phyloP scores from a whole-genome alignment of 169 alveolate species.

The Perkinsus chesapeaki region DNA sequence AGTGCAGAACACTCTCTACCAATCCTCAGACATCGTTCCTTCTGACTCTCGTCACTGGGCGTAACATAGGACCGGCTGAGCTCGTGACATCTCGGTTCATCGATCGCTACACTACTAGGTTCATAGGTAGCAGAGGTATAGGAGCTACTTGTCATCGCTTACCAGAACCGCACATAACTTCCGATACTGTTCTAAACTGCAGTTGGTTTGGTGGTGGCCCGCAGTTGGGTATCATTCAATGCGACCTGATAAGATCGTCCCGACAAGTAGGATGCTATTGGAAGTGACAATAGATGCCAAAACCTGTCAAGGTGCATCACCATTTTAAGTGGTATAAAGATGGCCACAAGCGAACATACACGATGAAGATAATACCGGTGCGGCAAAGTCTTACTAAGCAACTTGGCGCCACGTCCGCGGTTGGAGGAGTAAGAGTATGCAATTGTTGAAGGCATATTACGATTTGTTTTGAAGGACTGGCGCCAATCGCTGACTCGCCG shows the following conservation, averaged over 20 bases:
- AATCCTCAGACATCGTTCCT: background rate
- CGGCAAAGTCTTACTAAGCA: background rate
- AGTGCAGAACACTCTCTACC: background rate
- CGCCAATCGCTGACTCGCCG: background rate
- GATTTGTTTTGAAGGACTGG: background rate
- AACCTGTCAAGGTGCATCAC: background rate
- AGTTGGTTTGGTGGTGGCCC: background rate
- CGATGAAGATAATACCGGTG: background rate
- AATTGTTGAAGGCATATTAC: background rate
- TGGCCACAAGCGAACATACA: background rate
- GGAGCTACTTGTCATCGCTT: background rate
- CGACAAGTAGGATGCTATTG: background rate
- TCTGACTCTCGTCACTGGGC: background rate
- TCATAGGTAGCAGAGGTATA: background rate
- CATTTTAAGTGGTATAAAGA: background rate
- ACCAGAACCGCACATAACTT: background rate
- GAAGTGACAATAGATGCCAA: background rate
- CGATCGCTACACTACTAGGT: background rate
- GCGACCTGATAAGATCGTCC: background rate
- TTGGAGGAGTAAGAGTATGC: background rate
- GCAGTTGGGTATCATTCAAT: background rate
- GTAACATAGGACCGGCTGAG: background rate
- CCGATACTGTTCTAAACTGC: background rate
- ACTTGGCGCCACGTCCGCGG: background rate
- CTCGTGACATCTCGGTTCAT: background rate